These are phyloP conservation scores for Salisapilia sapeloensis DNA, from an alignment of 352 stramenopile genomes.

Conservation along the genomic window DNA sequence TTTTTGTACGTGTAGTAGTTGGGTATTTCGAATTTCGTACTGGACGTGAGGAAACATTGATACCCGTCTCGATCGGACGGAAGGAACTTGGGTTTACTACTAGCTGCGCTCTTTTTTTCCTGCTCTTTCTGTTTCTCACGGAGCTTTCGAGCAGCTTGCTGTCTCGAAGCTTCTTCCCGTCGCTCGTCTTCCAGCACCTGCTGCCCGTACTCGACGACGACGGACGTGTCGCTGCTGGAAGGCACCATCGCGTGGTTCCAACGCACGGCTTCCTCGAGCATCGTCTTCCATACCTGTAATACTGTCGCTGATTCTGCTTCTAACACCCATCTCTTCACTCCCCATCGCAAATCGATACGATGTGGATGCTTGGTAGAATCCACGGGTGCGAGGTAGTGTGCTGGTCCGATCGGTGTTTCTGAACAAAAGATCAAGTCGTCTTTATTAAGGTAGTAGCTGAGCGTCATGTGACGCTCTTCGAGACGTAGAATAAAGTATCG, in stretches of 20 bases:
- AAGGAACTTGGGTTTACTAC: conserved; percentile 76
- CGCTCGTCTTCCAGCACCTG: conserved; percentile 52
- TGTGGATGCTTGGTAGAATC: conserved; percentile 32
- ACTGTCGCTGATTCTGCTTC: conserved; percentile 46
- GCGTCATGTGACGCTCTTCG: conserved; percentile 77
- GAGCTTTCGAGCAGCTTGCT: conserved; percentile 56
- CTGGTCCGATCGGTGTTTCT: conserved; percentile 65
- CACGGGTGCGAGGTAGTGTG: conserved; percentile 27
- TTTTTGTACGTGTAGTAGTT: conserved; percentile 68
- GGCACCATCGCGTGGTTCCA: conserved; percentile 82
- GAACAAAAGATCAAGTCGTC: conserved; percentile 63
- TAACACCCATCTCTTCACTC: conserved; percentile 51
- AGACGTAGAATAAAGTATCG: conserved; percentile 77
- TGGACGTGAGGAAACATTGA: conserved; percentile 77
- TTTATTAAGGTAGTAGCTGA: conserved; percentile 76
- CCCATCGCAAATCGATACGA: conserved; percentile 48
- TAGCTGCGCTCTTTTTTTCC: conserved; percentile 34
- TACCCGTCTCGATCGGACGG: conserved; percentile 36
- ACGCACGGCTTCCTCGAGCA: conserved; percentile 63
- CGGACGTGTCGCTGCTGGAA: conserved; percentile 37
- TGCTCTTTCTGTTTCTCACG: conserved; percentile 56
- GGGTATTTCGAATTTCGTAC: conserved; percentile 71
- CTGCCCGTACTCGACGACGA: conserved; percentile 71
- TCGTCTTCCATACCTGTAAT: conserved; percentile 44
- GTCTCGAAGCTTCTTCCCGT: conserved; percentile 46